phyloP scores from a whole-genome alignment of 2,329 filamentous ascomycete species.

The Periglandula ipomoeae region DNA sequence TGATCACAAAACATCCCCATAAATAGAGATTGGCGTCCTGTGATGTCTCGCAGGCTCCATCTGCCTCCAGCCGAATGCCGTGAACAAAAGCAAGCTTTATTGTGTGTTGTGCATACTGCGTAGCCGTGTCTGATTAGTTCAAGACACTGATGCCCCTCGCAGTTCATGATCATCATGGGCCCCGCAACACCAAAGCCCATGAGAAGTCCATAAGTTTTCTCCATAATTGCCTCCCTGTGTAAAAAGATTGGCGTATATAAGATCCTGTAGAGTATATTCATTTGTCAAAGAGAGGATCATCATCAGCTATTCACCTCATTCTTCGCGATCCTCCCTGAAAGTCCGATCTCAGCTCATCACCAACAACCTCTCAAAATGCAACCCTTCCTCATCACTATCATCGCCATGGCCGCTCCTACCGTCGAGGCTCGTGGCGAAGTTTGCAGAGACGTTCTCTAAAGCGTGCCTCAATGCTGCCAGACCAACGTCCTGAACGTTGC shows the following conservation, averaged over 20 bases:
- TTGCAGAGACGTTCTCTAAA: conserved; percentile 6
- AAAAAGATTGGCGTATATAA: too few species aligned
- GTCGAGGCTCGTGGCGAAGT: neutral
- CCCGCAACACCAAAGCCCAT: too few species aligned
- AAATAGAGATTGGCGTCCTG: too few species aligned
- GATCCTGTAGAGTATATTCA: neutral
- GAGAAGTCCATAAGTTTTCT: too few species aligned
- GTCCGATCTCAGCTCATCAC: neutral
- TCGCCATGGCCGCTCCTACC: conserved; percentile 3
- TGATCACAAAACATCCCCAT: too few species aligned
- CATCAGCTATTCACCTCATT: neutral
- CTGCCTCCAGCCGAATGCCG: neutral
- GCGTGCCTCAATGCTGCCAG: conserved; percentile 8
- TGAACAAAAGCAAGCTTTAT: neutral
- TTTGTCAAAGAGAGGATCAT: neutral
- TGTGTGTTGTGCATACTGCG: neutral
- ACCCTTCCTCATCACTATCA: conserved; percentile 1
- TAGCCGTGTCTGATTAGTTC: neutral
- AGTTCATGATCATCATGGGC: too few species aligned
- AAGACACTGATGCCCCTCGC: neutral
- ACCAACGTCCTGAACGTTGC: conserved; percentile 6
- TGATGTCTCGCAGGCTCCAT: neutral
- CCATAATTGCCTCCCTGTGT: too few species aligned
- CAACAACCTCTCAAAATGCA: conserved; percentile 5
- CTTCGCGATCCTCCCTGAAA: neutral